phyloP scores from a whole-genome alignment of 192 early-diverging fungal species.

The Coemansia sp. region DNA sequence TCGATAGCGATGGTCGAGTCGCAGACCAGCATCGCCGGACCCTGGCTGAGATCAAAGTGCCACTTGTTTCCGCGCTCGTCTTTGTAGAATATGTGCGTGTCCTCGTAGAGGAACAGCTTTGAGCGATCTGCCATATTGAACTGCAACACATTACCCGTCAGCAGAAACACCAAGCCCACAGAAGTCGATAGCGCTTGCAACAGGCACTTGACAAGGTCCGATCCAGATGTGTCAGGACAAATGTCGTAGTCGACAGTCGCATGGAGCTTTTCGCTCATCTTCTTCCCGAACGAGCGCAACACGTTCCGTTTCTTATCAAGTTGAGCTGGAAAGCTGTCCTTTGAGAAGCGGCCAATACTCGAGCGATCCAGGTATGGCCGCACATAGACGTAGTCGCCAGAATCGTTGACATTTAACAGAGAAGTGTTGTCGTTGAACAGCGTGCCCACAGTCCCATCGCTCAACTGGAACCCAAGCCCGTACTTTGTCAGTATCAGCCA shows the following conservation, averaged over 20 bases:
- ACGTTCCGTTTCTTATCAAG: constrained; percentile 49
- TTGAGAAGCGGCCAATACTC: constrained; percentile 41
- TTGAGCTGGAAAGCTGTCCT: constrained; percentile 26
- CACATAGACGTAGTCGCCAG: constrained; percentile 39
- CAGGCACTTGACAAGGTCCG: constrained; percentile 24
- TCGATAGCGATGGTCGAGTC: constrained; percentile 44
- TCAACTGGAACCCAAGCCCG: constrained; percentile 86
- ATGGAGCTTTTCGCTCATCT: constrained; percentile 34
- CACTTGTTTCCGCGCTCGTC: constrained; percentile 36
- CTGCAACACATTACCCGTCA: constrained; percentile 53
- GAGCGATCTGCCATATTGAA: constrained; percentile 48
- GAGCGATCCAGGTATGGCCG: constrained; percentile 39
- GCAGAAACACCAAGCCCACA: constrained; percentile 46
- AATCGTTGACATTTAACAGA: constrained; percentile 41
- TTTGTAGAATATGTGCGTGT: constrained; percentile 46
- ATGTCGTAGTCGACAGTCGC: constrained; percentile 33
- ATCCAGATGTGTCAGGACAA: constrained; percentile 11
- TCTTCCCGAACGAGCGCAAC: constrained; percentile 30
- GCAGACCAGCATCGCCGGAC: constrained; percentile 46
- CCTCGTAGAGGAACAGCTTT: constrained; percentile 52
- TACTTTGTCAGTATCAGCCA: constrained; percentile 88
- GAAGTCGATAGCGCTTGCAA: constrained; percentile 43
- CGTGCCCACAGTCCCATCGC: constrained; percentile 81
- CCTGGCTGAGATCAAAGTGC: constrained; percentile 53
- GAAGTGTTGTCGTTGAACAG: constrained; percentile 90